phyloP scores from a whole-genome alignment of 2,329 filamentous ascomycete genomes.

The Diaporthe eres region DNA sequence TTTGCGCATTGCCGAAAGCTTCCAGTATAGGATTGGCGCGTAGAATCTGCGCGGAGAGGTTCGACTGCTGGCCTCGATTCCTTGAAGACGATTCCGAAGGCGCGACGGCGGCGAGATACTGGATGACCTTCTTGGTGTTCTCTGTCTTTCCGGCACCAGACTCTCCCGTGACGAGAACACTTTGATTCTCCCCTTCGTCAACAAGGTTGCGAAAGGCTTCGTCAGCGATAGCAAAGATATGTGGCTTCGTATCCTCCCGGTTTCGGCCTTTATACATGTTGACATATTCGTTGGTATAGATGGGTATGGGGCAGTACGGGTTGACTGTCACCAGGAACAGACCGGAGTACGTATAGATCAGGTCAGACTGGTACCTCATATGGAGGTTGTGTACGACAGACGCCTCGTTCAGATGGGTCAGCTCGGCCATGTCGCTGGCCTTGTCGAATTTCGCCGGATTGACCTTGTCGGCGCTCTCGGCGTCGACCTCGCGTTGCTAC shows the following conservation, averaged over 20 bases:
- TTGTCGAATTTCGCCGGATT: slow-evolving; percentile 99
- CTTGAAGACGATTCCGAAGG: slow-evolving; percentile 81
- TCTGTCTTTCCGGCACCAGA: slow-evolving; percentile 98
- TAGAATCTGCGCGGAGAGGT: slow-evolving; percentile 95
- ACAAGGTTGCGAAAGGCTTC: slow-evolving; percentile 96
- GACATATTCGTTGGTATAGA: slow-evolving; percentile 96
- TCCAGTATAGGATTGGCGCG: slow-evolving; percentile 97
- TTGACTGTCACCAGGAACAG: slow-evolving; percentile 98
- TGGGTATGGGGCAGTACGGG: slow-evolving; percentile 93
- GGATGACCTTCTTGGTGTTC: slow-evolving; percentile 99
- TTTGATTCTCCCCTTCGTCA: slow-evolving; percentile 95
- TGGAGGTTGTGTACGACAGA: slow-evolving; percentile 98
- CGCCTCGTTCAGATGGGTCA: slow-evolving; percentile 97
- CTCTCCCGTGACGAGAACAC: slow-evolving; percentile 97
- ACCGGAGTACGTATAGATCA: slow-evolving; percentile 98
- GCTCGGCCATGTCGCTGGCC: slow-evolving; percentile 98
- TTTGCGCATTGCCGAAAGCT: slow-evolving; percentile 98
- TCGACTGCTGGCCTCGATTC: slow-evolving; percentile 77
- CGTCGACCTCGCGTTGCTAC: slow-evolving; percentile 89
- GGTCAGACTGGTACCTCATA: slow-evolving; percentile 92
- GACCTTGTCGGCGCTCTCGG: slow-evolving; percentile 95
- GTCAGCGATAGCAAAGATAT: slow-evolving; percentile 98
- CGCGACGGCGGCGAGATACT: slow-evolving; percentile 96
- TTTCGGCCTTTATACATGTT: slow-evolving; percentile 97
- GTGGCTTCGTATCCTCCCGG: slow-evolving; percentile 94